These are phyloP conservation scores for Monosporozyma yasuniensis DNA, from an alignment of 805 yeast species.

Conservation along the genomic window DNA sequence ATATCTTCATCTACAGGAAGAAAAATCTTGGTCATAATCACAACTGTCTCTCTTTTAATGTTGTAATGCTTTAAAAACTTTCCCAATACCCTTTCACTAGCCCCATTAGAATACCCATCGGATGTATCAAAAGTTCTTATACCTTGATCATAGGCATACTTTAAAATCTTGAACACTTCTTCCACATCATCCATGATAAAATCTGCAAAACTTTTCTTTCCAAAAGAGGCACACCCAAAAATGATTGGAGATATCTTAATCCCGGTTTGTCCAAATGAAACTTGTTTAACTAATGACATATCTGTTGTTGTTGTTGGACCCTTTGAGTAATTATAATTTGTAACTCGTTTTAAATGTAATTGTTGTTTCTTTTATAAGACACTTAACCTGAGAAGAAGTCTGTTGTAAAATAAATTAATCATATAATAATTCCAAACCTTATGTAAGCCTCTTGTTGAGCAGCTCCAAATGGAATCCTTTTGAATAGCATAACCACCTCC, in stretches of 20 bases:
- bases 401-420: too few relatives aligned
- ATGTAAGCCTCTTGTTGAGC: too few relatives aligned
- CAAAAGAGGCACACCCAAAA: constrained; percentile 49
- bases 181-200: constrained; percentile 43
- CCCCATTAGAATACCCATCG: constrained; percentile 34
- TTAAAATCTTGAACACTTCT: constrained; percentile 34
- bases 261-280: constrained; percentile 23
- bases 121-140: constrained; percentile 43
- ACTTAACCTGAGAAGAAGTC: too few relatives aligned
- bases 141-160: constrained; percentile 38
- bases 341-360: too few relatives aligned
- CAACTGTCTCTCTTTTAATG: constrained; percentile 4
- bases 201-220: constrained; percentile 35
- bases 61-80: constrained; percentile 1
- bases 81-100: constrained; percentile 1
- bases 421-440: too few relatives aligned
- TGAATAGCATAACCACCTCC: too few relatives aligned
- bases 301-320: too few relatives aligned
- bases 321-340: too few relatives aligned
- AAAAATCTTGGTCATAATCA: constrained; percentile 3
- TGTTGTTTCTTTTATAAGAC: too few relatives aligned
- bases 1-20: constrained; percentile 4
- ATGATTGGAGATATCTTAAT: constrained; percentile 39
- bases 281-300: constrained; percentile 9
- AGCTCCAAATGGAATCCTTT: too few relatives aligned